Base-by-base conservation (phyloP, 129 eudicot species). In the Smallanthus sonchifolius region DNA sequence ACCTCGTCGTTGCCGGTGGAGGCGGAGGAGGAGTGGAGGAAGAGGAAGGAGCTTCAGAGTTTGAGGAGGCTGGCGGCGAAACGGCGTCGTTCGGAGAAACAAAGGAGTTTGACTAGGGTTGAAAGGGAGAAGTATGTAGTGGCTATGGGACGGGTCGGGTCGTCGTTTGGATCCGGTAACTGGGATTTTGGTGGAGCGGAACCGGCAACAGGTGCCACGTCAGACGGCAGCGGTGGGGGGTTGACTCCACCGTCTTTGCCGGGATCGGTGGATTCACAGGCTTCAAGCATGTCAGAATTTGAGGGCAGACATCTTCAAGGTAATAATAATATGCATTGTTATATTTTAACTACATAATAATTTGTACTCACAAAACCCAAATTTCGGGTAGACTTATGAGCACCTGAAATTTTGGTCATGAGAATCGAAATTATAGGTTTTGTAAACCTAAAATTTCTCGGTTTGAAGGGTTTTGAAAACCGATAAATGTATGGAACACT, bases 1-100 rank as follows among this genome's bases (percentile, higher is more conserved):
- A 88, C 98, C 6, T 69, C 92, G 57, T 93, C 98, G 24, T 78
- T 93, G 83, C 98, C 98, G 6, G 90, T 83, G 76, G 98, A 87
- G 89, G 75, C 96, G 14, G 96, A 90, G 74, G 96, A 88, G 63
- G 96, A 87, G 79, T 88, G 92, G 95, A 73, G 98, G 77, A 87
- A 86, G 87, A 84, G 98, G 83, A 93, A 90, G 70, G 98, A 90
- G 83, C 63, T 93, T 75, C 98, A 90, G 84, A 84, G 87, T 7
- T 66, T 90, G 80, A 70, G 92, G 66, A 47, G 98, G 70, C 81
- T 90, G 88, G 98, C 86, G 81, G 96, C 95, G 34, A 93, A 88
- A 81, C 72, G 95, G 45, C 86, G 94, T 72, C 82, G 98, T 72
- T 80, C 84, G 32, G 96, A 86, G 83, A 93, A 90, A 73, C 92